Percentiles rank a stretch among this genome's conserved stretches.
phyloP scores from a whole-genome alignment of 768 basidiomycete genomes.

The Nidularia pulvinata region DNA sequence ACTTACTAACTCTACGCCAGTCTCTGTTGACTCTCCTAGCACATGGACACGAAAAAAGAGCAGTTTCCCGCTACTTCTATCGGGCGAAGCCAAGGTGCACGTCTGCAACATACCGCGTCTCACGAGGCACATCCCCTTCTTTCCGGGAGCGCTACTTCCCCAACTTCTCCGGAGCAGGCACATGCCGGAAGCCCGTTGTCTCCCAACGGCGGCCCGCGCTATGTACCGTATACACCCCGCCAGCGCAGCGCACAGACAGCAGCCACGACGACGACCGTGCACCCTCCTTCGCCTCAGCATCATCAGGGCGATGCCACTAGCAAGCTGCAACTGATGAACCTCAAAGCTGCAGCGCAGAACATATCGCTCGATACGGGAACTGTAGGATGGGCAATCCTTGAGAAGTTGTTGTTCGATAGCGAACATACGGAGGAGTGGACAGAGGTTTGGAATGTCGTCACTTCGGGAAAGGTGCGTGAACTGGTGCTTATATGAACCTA shows the following conservation, averaged over 20 bases:
- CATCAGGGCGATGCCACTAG: slow-evolving; percentile 61
- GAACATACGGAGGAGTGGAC: slow-evolving; percentile 64
- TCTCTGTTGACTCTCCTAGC: neutral
- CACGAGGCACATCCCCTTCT: slow-evolving; percentile 74
- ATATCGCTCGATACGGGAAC: slow-evolving; percentile 65
- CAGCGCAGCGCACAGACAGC: slow-evolving; percentile 51
- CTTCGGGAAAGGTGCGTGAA: slow-evolving; percentile 61
- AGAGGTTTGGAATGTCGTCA: slow-evolving; percentile 65
- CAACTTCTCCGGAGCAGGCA: slow-evolving; percentile 24
- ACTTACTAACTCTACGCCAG: too few relatives aligned
- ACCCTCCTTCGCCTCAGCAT: slow-evolving; percentile 43
- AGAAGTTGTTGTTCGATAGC: slow-evolving; percentile 55
- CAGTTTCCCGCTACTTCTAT: slow-evolving; percentile 55
- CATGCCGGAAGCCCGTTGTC: slow-evolving; percentile 6
- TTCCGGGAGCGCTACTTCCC: slow-evolving; percentile 32
- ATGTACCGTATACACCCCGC: slow-evolving; percentile 78
- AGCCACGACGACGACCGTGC: slow-evolving; percentile 46
- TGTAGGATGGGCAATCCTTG: slow-evolving; percentile 78
- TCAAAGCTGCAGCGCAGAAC: slow-evolving; percentile 71
- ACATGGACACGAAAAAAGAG: neutral
- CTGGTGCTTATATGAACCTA: neutral
- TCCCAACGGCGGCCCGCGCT: slow-evolving; percentile 36
- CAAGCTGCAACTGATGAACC: slow-evolving; percentile 69
- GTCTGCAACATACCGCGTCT: slow-evolving; percentile 38
- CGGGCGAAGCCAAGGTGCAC: slow-evolving; percentile 44